phyloP scores from a whole-genome alignment of 2,329 filamentous ascomycete species.

The Trichothecium roseum region DNA sequence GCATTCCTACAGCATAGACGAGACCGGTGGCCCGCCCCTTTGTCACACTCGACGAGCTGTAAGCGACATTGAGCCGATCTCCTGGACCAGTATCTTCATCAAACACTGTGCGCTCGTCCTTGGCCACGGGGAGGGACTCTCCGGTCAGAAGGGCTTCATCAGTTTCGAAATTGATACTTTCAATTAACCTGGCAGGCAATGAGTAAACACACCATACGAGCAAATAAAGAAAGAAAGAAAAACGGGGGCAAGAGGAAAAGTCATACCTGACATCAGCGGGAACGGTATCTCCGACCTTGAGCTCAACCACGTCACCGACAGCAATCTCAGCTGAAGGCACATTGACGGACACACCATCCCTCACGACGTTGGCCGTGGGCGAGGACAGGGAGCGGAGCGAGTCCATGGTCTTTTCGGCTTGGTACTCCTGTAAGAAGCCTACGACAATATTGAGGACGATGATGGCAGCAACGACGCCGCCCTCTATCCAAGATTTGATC shows the following conservation, averaged over 20 bases:
- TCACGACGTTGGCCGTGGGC: conserved; percentile 31
- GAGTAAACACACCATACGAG: too few species aligned
- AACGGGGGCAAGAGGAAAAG: too few species aligned
- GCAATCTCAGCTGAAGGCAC: conserved; percentile 35
- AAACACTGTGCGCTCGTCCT: conserved; percentile 35
- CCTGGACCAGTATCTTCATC: conserved; percentile 33
- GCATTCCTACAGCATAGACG: conserved; percentile 50
- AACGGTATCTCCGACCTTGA: conserved; percentile 49
- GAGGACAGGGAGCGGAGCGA: conserved; percentile 32
- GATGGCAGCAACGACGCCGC: conserved; percentile 46
- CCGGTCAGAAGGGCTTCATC: conserved; percentile 57
- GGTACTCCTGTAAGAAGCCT: conserved; percentile 34
- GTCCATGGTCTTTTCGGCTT: conserved; percentile 39
- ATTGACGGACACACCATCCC: conserved; percentile 26
- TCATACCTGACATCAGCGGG: conserved; percentile 43
- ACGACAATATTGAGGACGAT: conserved; percentile 48
- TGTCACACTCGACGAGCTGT: conserved; percentile 51
- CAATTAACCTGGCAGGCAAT: conserved; percentile 22
- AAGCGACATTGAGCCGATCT: conserved; percentile 52
- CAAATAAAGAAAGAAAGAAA: too few species aligned
- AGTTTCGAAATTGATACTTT: conserved; percentile 56
- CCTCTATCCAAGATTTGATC: conserved; percentile 50
- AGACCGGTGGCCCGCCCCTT: conserved; percentile 50
- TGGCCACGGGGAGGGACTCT: conserved; percentile 50
- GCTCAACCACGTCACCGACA: conserved; percentile 44